Percentiles rank a stretch among this genome's conserved stretches.
Conservation (phyloP, 352 stramenopile species). For the Phytophthora nicotianae region DNA sequence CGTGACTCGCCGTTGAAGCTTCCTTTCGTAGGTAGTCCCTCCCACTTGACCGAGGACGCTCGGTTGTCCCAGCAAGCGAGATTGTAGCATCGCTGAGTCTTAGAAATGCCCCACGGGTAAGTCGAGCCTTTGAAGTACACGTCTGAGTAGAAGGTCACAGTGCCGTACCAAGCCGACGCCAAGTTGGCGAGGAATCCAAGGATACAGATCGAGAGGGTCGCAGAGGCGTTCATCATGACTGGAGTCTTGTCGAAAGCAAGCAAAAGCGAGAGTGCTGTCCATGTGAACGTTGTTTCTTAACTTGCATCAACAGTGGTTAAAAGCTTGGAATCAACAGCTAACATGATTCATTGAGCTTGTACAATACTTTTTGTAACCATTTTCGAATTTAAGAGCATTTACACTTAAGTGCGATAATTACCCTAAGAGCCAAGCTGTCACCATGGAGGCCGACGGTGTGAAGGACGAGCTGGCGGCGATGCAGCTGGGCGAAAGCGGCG, state of each 20-base stretch:
- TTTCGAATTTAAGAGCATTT: conserved; percentile 4
- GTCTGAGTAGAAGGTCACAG: conserved; percentile 17
- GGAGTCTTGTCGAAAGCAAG: background rate
- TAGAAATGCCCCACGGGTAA: conserved; percentile 27
- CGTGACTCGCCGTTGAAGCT: conserved; percentile 24
- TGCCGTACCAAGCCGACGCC: conserved; percentile 27
- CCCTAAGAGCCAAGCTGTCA: background rate
- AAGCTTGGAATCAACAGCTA: background rate
- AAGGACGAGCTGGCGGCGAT: conserved; percentile 38
- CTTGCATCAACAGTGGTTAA: conserved; percentile 1
- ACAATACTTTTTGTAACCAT: conserved; percentile 6
- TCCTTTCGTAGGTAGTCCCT: conserved; percentile 15
- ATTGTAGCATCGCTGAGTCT: conserved; percentile 35
- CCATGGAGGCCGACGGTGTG: conserved; percentile 28
- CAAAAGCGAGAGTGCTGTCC: background rate
- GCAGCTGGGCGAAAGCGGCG: conserved; percentile 30
- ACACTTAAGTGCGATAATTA: background rate
- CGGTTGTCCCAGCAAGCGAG: conserved; percentile 32
- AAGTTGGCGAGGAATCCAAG: conserved; percentile 7
- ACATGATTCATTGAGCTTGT: conserved; percentile 4
- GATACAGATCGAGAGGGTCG: background rate
- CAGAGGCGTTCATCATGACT: background rate
- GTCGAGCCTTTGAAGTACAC: conserved; percentile 18
- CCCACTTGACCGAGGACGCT: conserved; percentile 37
- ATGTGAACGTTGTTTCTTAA: background rate